A percentile compares a stretch with the other conserved stretches of the same genome.
Conservation (phyloP, 1,284 basidiomycete genomes). For the Naganishia sp. region DNA sequence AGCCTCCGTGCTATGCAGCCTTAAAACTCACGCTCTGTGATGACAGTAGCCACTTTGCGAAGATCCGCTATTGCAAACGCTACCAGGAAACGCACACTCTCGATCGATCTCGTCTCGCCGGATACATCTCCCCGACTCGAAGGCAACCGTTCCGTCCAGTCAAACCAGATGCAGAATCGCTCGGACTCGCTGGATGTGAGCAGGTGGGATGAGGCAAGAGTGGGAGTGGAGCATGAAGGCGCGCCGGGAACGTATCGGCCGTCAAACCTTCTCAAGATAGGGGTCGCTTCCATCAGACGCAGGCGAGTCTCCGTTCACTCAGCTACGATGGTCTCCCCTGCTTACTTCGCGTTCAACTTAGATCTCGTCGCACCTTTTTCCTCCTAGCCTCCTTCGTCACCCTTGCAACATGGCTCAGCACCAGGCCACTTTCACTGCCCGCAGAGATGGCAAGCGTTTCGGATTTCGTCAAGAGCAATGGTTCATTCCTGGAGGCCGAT, state of each 20-base stretch:
- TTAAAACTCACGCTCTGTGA: too few species aligned
- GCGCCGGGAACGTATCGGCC: too few species aligned
- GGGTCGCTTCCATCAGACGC: neutral
- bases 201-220: conserved; percentile 10
- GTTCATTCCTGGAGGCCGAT: neutral
- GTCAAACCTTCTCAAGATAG: neutral
- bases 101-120: too few species aligned
- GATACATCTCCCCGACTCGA: too few species aligned
- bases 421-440: neutral
- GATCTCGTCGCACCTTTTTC: conserved; percentile 5
- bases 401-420: neutral
- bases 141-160: too few species aligned
- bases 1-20: too few species aligned
- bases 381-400: neutral
- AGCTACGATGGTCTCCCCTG: neutral
- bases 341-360: neutral
- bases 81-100: too few species aligned
- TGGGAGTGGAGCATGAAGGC: neutral
- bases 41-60: too few species aligned
- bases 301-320: neutral
- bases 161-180: too few species aligned
- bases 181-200: too few species aligned
- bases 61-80: too few species aligned
- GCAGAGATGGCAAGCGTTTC: neutral
- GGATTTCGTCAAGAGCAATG: neutral